Evolutionary conservation across 495 filamentous ascomycete species (phyloP).

Genomic region (Delitschia confertaspora): DNA sequence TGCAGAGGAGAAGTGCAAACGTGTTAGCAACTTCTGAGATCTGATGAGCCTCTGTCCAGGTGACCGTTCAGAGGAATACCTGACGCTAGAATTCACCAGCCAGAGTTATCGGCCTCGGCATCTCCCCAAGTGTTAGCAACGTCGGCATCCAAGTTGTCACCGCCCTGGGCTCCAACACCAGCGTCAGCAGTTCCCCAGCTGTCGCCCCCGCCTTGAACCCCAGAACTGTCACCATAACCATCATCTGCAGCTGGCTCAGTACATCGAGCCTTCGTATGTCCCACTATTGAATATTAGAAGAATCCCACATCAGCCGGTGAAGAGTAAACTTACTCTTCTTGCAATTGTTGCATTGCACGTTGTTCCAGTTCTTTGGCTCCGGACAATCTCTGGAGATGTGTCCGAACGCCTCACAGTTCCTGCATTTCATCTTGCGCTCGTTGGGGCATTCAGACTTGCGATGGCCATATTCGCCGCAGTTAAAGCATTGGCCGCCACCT

Average conservation of each 20-base stretch:
- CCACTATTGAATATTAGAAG: conserved; percentile 10
- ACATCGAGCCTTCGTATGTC: conserved; percentile 22
- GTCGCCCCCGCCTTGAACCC: background rate
- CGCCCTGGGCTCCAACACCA: too few species aligned
- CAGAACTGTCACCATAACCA: background rate
- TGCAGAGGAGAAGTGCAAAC: too few species aligned
- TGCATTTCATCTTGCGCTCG: conserved; percentile 48
- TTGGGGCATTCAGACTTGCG: conserved; percentile 48
- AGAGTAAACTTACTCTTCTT: conserved; percentile 28
- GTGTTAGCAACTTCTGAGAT: too few species aligned
- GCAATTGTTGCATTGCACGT: conserved; percentile 28
- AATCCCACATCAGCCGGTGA: background rate
- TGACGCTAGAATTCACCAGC: too few species aligned
- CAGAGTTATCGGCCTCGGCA: too few species aligned
- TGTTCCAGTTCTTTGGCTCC: conserved; percentile 19
- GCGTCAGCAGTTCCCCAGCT: background rate
- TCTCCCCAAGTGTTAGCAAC: too few species aligned
- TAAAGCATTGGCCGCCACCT: conserved; percentile 55
- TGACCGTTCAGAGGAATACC: too few species aligned
- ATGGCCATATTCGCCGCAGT: conserved; percentile 39
- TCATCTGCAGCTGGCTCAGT: conserved; percentile 6
- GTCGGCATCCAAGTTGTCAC: too few species aligned
- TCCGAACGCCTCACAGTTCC: conserved; percentile 65
- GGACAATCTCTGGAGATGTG: conserved; percentile 43
- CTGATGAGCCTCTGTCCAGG: too few species aligned